These are phyloP conservation scores for Mortierella sp. DNA, from an alignment of 371 early-diverging fungal species.

Conservation along the genomic window DNA sequence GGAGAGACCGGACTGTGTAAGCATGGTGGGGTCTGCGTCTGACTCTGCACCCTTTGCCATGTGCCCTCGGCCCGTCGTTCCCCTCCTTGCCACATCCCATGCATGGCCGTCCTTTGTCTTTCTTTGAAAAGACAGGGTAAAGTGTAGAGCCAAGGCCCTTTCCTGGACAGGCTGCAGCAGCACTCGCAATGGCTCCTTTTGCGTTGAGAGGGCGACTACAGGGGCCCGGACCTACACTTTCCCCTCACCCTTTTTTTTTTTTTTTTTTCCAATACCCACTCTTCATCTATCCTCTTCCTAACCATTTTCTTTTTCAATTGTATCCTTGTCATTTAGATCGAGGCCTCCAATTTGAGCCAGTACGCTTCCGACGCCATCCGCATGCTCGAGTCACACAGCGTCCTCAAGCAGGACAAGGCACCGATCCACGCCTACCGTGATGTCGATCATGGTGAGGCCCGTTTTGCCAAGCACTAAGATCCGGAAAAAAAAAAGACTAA, in stretches of 20 bases:
- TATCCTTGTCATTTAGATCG: constrained; percentile 13
- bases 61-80: too few species aligned
- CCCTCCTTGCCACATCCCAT: too few species aligned
- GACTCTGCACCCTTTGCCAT: too few species aligned
- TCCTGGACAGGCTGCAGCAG: too few species aligned
- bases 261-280: background rate
- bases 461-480: constrained; percentile 36
- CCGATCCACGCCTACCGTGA: constrained; percentile 39
- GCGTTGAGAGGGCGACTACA: too few species aligned
- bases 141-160: too few species aligned
- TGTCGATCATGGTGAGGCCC: constrained; percentile 44
- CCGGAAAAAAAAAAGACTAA: too few species aligned
- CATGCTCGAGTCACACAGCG: constrained; percentile 43
- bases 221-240: background rate
- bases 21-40: too few species aligned
- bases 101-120: too few species aligned
- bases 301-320: background rate
- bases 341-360: constrained; percentile 41
- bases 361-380: constrained; percentile 52
- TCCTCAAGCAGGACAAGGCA: constrained; percentile 49
- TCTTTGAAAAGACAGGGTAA: too few species aligned
- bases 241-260: background rate
- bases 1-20: too few species aligned
- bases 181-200: too few species aligned
- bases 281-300: background rate